Evolutionary conservation across 352 stramenopile species (phyloP).

Genomic region (Labyrinthula sp.): DNA sequence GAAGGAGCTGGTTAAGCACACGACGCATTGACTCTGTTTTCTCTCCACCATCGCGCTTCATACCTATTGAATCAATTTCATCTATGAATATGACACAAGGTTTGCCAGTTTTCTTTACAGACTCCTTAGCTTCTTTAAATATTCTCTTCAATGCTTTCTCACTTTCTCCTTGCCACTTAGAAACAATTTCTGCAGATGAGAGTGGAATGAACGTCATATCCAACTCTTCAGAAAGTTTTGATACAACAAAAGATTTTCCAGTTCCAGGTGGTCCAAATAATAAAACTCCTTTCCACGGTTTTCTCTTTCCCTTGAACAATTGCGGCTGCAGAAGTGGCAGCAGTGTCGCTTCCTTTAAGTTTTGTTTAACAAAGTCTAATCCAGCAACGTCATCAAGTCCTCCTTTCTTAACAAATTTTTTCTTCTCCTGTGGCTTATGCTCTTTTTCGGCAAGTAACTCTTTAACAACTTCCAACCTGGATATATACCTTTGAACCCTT

Average conservation of each 20-base stretch:
- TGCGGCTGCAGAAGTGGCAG: constrained; percentile 47
- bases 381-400: constrained; percentile 51
- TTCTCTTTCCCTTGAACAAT: constrained; percentile 40
- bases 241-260: constrained; percentile 21
- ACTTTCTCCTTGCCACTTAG: constrained; percentile 45
- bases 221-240: constrained; percentile 8
- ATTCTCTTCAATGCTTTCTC: constrained; percentile 84
- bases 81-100: constrained; percentile 94
- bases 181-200: constrained; percentile 10
- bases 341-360: constrained; percentile 53
- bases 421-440: too few species aligned
- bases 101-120: too few species aligned
- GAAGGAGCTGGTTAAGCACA: constrained; percentile 86
- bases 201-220: constrained; percentile 13
- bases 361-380: constrained; percentile 41
- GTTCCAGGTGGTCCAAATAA: constrained; percentile 45
- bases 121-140: constrained; percentile 88
- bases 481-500: too few species aligned
- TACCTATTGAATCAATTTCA: constrained; percentile 67
- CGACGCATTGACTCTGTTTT: constrained; percentile 37
- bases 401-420: constrained; percentile 37
- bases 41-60: constrained; percentile 48
- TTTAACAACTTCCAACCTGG: too few species aligned
- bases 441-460: too few species aligned
- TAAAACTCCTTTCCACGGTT: constrained; percentile 45